Conservation (phyloP, 768 basidiomycete genomes). For the Nidula microcarpa region DNA sequence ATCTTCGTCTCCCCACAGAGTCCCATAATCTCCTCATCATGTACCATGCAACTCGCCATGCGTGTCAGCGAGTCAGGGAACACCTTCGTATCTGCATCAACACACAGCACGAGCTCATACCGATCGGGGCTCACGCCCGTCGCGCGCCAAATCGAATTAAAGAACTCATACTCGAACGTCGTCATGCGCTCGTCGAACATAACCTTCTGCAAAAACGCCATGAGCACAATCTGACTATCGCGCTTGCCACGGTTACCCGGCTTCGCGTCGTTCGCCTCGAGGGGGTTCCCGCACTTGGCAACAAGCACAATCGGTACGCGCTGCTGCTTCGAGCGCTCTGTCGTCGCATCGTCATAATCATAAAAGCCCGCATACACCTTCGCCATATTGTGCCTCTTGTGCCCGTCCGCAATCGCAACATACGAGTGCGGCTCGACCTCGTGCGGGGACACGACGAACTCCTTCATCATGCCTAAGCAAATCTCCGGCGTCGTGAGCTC, state of each 20-base stretch:
- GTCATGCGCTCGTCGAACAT: slow-evolving; percentile 99
- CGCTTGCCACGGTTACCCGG: slow-evolving; percentile 99
- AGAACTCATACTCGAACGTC: slow-evolving; percentile 99
- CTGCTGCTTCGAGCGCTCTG: slow-evolving; percentile 92
- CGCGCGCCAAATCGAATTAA: slow-evolving; percentile 95
- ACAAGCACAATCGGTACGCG: slow-evolving; percentile 95
- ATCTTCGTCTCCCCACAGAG: slow-evolving; percentile 99
- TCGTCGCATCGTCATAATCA: slow-evolving; percentile 86
- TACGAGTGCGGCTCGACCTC: slow-evolving; percentile 95
- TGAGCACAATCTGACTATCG: slow-evolving; percentile 95
- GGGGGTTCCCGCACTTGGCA: slow-evolving; percentile 92
- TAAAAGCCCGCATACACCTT: slow-evolving; percentile 99
- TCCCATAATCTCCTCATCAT: slow-evolving; percentile 98
- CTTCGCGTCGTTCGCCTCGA: slow-evolving; percentile 84
- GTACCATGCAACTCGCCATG: slow-evolving; percentile 95
- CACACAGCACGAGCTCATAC: slow-evolving; percentile 93
- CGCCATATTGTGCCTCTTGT: slow-evolving; percentile 99
- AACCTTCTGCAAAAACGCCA: slow-evolving; percentile 97
- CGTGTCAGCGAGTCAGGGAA: slow-evolving; percentile 97
- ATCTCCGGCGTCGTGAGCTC: slow-evolving; percentile 90
- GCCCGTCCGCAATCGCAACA: slow-evolving; percentile 98
- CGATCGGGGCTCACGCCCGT: slow-evolving; percentile 95
- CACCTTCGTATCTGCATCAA: slow-evolving; percentile 97
- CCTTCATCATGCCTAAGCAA: slow-evolving; percentile 95
- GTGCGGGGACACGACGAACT: slow-evolving; percentile 71